phyloP scores from a whole-genome alignment of 495 filamentous ascomycete genomes.

The Pseudotulostoma volvatum region DNA sequence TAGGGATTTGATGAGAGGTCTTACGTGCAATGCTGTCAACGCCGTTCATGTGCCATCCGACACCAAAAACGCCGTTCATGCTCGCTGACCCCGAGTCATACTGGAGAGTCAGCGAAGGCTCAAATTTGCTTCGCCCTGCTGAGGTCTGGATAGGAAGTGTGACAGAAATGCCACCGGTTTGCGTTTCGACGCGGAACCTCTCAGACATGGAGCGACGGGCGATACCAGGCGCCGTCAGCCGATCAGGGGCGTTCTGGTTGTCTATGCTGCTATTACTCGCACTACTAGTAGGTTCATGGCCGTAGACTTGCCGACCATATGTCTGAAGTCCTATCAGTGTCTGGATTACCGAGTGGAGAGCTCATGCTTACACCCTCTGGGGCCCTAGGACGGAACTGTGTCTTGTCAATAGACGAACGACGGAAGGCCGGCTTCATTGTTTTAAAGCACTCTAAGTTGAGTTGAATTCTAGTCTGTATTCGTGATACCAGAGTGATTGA shows the following conservation, averaged over 20 bases:
- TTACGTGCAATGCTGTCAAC: conserved; percentile 12
- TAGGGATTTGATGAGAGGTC: conserved; percentile 10
- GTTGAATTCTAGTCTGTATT: too few relatives aligned
- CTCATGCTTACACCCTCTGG: too few relatives aligned
- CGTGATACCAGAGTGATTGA: too few relatives aligned
- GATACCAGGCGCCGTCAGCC: not conserved
- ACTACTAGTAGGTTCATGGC: too few relatives aligned
- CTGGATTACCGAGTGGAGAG: too few relatives aligned
- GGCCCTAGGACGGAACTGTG: too few relatives aligned
- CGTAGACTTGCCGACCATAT: too few relatives aligned
- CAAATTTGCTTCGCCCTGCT: not conserved
- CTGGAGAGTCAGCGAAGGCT: conserved; percentile 5
- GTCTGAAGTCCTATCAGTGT: too few relatives aligned
- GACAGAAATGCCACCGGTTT: conserved; percentile 4
- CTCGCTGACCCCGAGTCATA: conserved; percentile 16
- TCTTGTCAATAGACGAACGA: too few relatives aligned
- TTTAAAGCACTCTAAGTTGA: too few relatives aligned
- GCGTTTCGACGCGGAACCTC: not conserved
- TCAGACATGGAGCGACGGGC: not conserved
- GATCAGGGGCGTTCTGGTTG: not conserved
- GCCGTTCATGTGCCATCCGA: conserved; percentile 18
- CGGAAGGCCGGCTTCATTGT: too few relatives aligned
- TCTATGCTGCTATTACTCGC: not conserved
- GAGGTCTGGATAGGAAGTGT: conserved; percentile 2
- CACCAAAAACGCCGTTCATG: conserved; percentile 20